Evolutionary conservation across 441 rosid species (phyloP), one percentile per base, ranked within the genome.

Genomic region (Macaranga tanarius): DNA sequence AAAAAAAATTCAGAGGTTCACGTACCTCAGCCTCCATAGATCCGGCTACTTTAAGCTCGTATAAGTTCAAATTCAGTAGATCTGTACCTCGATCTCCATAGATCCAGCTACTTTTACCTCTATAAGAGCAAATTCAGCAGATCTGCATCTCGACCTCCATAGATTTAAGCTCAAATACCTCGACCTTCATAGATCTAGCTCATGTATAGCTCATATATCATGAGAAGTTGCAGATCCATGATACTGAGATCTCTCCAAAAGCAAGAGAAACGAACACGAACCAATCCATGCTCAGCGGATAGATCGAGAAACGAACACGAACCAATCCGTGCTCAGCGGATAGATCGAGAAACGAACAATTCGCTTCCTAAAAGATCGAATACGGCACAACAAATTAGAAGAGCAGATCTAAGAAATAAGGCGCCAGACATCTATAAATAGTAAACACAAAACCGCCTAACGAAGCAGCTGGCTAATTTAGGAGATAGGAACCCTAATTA

Each of bases 321-420:
- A 7, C 8, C 15, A 28, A 69, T 0, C 70, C 77, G 48, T 65
- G 3, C 1, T 17, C 67, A 50, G 4, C 0, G 2, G 12, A 12
- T 61, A 75, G 76, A 74, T 74, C 72, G 67, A 2, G 0, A 4
- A 17, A 51, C 71, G 56, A 55, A 40, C 69, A 47, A 26, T 0
- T 31, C 11, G 40, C 26, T 52, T 44, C 6, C 19, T 4, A 19
- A 2, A 6, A 42, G 55, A 42, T 0, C 9, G 10, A 1, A 7
- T 2, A 5, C 8, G 23, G 22, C 6, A 10, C 0, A 44, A 10
- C 3, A 54, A 8, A 28, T 0, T 19, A 23, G 40, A 54, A 16
- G 7, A 22, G 2, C 16, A 12, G 17, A 61, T 50, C 57, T 22
- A 1, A 20, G 11, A 16, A 68, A 50, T 51, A 26, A 25, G 44